These are phyloP conservation scores for Fusarium pseudograminearum DNA, from an alignment of 2,329 filamentous ascomycete species.

Conservation along the genomic window DNA sequence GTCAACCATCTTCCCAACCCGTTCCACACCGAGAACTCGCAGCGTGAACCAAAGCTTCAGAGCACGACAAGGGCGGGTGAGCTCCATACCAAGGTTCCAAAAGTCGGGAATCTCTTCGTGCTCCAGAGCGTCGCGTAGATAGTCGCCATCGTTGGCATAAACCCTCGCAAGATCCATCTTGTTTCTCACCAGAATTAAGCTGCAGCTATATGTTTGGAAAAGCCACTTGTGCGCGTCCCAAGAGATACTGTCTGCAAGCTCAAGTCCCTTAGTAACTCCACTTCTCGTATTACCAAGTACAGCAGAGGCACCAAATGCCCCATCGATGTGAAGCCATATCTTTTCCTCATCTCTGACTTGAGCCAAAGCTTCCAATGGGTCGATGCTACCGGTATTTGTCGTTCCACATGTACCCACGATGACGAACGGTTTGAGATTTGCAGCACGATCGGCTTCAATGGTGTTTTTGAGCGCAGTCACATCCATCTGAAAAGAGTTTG, in stretches of 20 bases:
- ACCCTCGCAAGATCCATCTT: constrained; percentile 5
- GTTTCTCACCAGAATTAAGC: constrained; percentile 5
- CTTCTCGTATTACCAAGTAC: not conserved
- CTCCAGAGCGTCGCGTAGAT: constrained; percentile 21
- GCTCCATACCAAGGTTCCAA: constrained; percentile 22
- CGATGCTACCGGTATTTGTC: constrained; percentile 16
- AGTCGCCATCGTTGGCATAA: constrained; percentile 18
- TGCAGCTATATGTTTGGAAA: constrained; percentile 24
- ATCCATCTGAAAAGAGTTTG: not conserved
- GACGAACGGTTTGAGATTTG: constrained; percentile 11
- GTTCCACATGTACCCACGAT: constrained; percentile 14
- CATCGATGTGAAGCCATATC: constrained; percentile 25
- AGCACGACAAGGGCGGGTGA: constrained; percentile 11
- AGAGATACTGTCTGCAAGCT: constrained; percentile 22
- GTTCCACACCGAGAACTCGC: constrained; percentile 11
- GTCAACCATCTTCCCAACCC: constrained; percentile 5
- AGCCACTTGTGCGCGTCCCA: constrained; percentile 28
- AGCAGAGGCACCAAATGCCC: constrained; percentile 21
- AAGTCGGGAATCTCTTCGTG: constrained; percentile 25
- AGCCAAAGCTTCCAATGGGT: not conserved
- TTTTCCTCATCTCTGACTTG: constrained; percentile 1
- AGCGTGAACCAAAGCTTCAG: constrained; percentile 23
- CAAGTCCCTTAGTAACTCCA: not conserved
- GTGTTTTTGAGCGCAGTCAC: not conserved
- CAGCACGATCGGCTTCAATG: constrained; percentile 1